Conservation (phyloP, 1,284 basidiomycete genomes). For the Austroboletus olivaceoglutinosus region DNA sequence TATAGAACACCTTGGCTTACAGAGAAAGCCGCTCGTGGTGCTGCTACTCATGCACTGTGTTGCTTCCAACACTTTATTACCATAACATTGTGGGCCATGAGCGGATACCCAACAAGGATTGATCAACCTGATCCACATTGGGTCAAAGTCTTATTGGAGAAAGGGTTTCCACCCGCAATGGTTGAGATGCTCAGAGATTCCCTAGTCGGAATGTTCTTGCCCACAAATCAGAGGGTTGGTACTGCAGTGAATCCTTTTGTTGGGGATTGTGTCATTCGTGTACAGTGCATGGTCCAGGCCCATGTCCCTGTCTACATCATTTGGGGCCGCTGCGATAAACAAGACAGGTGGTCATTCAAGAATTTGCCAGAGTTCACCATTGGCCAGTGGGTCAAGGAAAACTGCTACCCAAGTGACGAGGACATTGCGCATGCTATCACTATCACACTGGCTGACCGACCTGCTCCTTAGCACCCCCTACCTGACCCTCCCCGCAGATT, state of each 20-base stretch:
- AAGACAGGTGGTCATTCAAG: background rate
- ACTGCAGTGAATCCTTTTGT: background rate
- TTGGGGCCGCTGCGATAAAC: background rate
- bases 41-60: background rate
- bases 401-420: background rate
- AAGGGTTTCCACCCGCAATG: constrained; percentile 6
- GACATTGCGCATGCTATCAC: too few species aligned
- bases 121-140: background rate
- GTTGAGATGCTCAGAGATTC: constrained; percentile 9
- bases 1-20: background rate
- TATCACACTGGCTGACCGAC: background rate
- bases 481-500: background rate
- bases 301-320: constrained; percentile 4
- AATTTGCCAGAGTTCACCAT: background rate
- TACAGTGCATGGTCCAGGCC: background rate
- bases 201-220: constrained; percentile 1
- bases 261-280: background rate
- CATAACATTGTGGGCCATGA: constrained; percentile 2
- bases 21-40: constrained; percentile 1
- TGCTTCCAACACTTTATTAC: constrained; percentile 5
- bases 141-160: background rate
- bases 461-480: background rate
- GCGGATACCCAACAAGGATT: background rate
- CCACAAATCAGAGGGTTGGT: background rate
- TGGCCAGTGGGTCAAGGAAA: constrained; percentile 1